Evolutionary conservation across 176 grass and related monocot genomes (phyloP).

Genomic region (Eragrostis nindensis): DNA sequence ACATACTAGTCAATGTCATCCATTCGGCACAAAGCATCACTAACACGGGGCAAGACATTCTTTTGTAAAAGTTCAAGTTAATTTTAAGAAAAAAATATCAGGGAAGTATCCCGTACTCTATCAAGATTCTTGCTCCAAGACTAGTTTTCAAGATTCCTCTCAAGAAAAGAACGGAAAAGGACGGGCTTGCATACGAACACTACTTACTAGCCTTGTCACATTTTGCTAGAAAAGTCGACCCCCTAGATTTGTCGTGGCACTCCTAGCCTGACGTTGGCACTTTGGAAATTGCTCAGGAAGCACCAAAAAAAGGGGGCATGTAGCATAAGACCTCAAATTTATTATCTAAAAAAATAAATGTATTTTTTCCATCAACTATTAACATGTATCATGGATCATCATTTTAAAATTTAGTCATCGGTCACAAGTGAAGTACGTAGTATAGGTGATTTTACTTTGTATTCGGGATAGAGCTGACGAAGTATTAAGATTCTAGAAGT

Average conservation of each 20-base stretch:
- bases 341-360: too few species aligned
- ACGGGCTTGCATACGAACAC: not conserved
- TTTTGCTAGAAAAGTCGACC: not conserved
- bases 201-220: not conserved
- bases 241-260: not conserved
- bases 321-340: too few species aligned
- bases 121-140: not conserved
- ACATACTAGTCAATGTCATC: not conserved
- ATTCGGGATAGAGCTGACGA: too few species aligned
- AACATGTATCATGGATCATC: too few species aligned
- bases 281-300: not conserved
- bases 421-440: too few species aligned
- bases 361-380: too few species aligned
- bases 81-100: not conserved
- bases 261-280: not conserved
- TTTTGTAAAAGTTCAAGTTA: not conserved
- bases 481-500: too few species aligned
- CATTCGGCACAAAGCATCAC: not conserved
- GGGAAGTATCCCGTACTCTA: not conserved
- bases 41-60: too few species aligned
- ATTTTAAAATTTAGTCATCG: too few species aligned
- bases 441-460: too few species aligned
- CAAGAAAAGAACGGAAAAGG: not conserved
- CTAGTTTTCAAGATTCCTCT: not conserved
- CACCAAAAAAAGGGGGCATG: not conserved